phyloP scores from a whole-genome alignment of 2,329 filamentous ascomycete genomes.

The Aspergillus phoenicis region DNA sequence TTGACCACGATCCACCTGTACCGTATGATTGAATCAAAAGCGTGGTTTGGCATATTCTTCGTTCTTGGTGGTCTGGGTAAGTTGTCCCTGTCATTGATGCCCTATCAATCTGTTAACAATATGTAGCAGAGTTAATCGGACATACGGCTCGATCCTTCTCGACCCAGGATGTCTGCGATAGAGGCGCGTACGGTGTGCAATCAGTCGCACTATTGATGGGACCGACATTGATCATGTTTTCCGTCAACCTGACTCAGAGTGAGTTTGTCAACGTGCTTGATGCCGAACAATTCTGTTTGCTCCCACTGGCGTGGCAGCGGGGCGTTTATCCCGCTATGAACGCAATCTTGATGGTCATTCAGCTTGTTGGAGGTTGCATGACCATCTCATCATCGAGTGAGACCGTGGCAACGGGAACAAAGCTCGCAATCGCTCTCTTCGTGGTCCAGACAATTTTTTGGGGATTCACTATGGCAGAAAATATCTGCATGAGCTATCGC shows the following conservation, averaged over 20 bases:
- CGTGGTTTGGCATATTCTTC: not conserved
- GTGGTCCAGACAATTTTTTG: not conserved
- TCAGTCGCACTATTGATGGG: not conserved
- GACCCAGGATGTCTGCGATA: not conserved
- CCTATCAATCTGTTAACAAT: not conserved
- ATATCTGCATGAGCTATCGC: not conserved
- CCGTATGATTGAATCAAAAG: not conserved
- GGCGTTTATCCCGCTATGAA: not conserved
- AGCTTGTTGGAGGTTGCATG: not conserved
- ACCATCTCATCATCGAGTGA: not conserved
- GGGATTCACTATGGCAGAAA: not conserved
- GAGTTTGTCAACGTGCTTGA: not conserved
- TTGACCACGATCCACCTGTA: not conserved
- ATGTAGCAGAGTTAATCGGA: not conserved
- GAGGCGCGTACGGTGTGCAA: not conserved
- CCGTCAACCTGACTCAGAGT: not conserved
- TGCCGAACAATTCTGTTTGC: not conserved
- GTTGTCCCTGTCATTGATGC: not conserved
- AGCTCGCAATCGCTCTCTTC: not conserved
- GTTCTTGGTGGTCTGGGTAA: not conserved
- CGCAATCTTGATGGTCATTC: not conserved
- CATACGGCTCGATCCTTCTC: not conserved
- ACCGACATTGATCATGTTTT: not conserved
- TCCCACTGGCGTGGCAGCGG: not conserved
- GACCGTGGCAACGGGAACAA: not conserved